phyloP scores from a whole-genome alignment of 2,329 filamentous ascomycete genomes.

The Metarhizium album region DNA sequence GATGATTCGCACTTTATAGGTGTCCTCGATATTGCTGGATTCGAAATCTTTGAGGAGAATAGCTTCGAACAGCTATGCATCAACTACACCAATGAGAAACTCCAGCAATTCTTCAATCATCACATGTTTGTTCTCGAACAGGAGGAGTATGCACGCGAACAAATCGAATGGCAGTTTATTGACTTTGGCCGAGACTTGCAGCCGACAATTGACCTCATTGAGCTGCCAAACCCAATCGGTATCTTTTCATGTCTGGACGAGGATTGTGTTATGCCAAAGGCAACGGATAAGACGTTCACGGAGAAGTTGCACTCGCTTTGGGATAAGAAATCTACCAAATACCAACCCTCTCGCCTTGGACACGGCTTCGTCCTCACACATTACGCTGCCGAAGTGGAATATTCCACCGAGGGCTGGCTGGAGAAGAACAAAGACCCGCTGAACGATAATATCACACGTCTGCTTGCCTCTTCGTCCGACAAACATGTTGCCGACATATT shows the following conservation, averaged over 20 bases:
- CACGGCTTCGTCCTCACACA: conserved; percentile 95
- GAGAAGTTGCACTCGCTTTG: conserved; percentile 95
- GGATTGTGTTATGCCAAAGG: conserved; percentile 98
- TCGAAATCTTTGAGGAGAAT: conserved; percentile 97
- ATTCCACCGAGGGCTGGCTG: conserved; percentile 87
- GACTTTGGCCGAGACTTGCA: conserved; percentile 96
- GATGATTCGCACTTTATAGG: conserved; percentile 96
- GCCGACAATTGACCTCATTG: conserved; percentile 94
- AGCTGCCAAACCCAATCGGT: conserved; percentile 91
- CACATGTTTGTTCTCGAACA: conserved; percentile 99
- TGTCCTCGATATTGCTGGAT: conserved; percentile 96
- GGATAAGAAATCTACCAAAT: conserved; percentile 93
- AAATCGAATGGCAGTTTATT: conserved; percentile 99
- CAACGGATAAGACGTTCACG: conserved; percentile 91
- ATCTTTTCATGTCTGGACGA: conserved; percentile 98
- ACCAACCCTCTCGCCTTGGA: conserved; percentile 73
- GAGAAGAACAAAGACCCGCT: conserved; percentile 99
- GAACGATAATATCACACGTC: conserved; percentile 89
- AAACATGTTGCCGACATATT: conserved; percentile 79
- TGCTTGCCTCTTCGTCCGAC: conserved; percentile 74
- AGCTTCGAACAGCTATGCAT: conserved; percentile 99
- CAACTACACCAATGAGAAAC: conserved; percentile 98
- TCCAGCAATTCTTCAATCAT: conserved; percentile 99
- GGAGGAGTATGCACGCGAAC: conserved; percentile 92
- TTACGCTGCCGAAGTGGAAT: conserved; percentile 96